Base-by-base conservation (phyloP, 2,329 filamentous ascomycete species). In the Plectosphaerella cucumerina region DNA sequence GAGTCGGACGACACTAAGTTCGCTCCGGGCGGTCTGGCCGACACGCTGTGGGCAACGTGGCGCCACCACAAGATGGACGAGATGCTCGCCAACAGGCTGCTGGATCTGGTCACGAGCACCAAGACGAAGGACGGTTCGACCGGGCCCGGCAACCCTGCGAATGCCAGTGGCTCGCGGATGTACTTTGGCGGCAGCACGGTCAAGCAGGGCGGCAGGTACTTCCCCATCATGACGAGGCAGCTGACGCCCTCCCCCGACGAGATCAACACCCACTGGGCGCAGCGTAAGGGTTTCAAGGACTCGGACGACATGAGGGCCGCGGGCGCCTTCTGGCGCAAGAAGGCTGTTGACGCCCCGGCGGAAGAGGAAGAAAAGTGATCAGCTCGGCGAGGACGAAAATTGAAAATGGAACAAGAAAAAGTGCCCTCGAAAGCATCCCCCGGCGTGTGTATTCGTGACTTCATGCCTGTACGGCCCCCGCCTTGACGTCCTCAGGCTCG, bases 11-110 rank as follows among this genome's bases (percentile, higher is more conserved):
- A 85, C 37, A 65, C 77, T 56, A 86, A 87, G 65, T 86, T 84
- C 61, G 87, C 86, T 1, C 66, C 77, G 48, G 74, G 78, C 56
- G 84, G 86, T 23, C 73, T 93, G 34, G 78, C 91, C 57, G 86
- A 90, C 58, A 80, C 85, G 52, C 66, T 95, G 45, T 99, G 94
- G 94, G 76, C 80, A 54, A 72, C 84, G 20, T 99, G 94, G 93
- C 82, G 89, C 53, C 82, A 85, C 62, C 77, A 81, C 49, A 96
- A 96, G 75, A 89, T 97, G 58, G 91, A 97, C 62, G 94, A 97
- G 75, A 74, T 96, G 48, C 75, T 99, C 50, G 84, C 90, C 0
- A 85, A 81, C 53, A 81, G 84, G 58, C 71, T 99, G 47, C 73
- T 97, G 53, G 82, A 89, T 60, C 69, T 86, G 43, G 70, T 82